Evolutionary conservation across 2,329 filamentous ascomycete species (phyloP).

Genomic region (Dothiorella sarmentorum): DNA sequence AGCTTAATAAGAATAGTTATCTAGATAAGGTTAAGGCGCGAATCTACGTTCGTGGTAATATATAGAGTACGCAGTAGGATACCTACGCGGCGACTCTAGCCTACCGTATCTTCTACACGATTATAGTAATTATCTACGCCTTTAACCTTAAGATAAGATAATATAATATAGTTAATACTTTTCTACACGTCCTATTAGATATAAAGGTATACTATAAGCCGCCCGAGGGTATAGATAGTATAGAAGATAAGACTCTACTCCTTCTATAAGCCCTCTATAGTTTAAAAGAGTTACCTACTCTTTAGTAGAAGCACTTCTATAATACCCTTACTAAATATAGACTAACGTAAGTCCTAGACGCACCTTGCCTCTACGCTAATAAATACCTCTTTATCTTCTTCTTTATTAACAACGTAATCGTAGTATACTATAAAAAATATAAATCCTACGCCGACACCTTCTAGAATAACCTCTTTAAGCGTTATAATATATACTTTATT

Average conservation of each 20-base stretch:
- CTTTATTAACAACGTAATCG: too few relatives aligned
- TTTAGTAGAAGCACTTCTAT: slow-evolving; percentile 24
- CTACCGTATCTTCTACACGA: slow-evolving; percentile 19
- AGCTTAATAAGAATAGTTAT: slow-evolving; percentile 21
- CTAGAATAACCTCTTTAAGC: slow-evolving; percentile 10
- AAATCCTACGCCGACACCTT: slow-evolving; percentile 1
- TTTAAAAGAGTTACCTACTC: slow-evolving; percentile 22
- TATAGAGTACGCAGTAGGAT: slow-evolving; percentile 16
- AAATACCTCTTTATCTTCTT: slow-evolving; percentile 20
- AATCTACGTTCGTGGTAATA: slow-evolving; percentile 20
- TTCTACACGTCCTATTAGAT: slow-evolving; percentile 23
- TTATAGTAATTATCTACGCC: slow-evolving; percentile 23
- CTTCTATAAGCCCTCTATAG: slow-evolving; percentile 25
- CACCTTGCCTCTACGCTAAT: slow-evolving; percentile 20
- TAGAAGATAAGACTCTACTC: slow-evolving; percentile 9
- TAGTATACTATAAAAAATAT: slow-evolving; percentile 8
- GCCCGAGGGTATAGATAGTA: slow-evolving; percentile 22
- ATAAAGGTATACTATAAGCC: slow-evolving; percentile 18
- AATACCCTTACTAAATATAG: slow-evolving; percentile 19
- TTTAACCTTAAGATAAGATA: slow-evolving; percentile 24
- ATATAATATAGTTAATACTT: slow-evolving; percentile 25
- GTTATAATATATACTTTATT: slow-evolving; percentile 14
- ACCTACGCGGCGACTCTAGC: slow-evolving; percentile 22
- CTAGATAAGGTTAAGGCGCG: slow-evolving; percentile 22
- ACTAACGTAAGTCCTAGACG: slow-evolving; percentile 16